Base-by-base conservation (phyloP, 768 basidiomycete genomes). In the Suillus plorans region DNA sequence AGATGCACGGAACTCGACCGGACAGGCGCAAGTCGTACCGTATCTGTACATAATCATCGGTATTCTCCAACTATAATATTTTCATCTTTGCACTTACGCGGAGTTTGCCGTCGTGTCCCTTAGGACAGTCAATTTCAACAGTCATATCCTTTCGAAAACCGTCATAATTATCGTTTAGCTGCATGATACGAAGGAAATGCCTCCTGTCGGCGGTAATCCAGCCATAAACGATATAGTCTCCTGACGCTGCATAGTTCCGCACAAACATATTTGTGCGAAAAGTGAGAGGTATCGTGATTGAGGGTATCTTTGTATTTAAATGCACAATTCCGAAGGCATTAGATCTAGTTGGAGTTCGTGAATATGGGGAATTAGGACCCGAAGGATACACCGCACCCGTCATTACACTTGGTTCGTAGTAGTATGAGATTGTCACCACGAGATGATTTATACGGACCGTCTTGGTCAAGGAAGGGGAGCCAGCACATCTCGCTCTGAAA, bases 401-500 rank as follows among this genome's bases (percentile, higher is more conserved):
- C 73, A 62, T 75, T 71, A 47, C 66, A 58, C 42, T 67, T 71
- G 7, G 74, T 76, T 57, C 70, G 71, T 61, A 75, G 47, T 49
- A 75, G 66, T 44, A 75, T 55, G 34, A 75, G 69, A 49, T 76
- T 28, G 44, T 75, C 75, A 9, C 74, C 74, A 13, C 70, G 73
- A 4, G 74, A 75, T 2, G 74, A 75, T 36, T 72, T 76, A 57
- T 76, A 76, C 2, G 74, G 74, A 28, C 70, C 70, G 20, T 68
- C 75, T 55, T 68, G 62, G 44, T 53, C 50, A 25, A 63, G 56
- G 20, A 63, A 59, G 22, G 72, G 61, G 58, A 71, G 42, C 74
- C 73, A 74, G 65, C 73, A 74, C 69, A 68, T 64, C 53, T 74
- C 73, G 52, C 73, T 74, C 61, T 76, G 74, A 9, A 76, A 55